Conservation (phyloP, 2,329 filamentous ascomycete species). For the Fusarium ambrosium region DNA sequence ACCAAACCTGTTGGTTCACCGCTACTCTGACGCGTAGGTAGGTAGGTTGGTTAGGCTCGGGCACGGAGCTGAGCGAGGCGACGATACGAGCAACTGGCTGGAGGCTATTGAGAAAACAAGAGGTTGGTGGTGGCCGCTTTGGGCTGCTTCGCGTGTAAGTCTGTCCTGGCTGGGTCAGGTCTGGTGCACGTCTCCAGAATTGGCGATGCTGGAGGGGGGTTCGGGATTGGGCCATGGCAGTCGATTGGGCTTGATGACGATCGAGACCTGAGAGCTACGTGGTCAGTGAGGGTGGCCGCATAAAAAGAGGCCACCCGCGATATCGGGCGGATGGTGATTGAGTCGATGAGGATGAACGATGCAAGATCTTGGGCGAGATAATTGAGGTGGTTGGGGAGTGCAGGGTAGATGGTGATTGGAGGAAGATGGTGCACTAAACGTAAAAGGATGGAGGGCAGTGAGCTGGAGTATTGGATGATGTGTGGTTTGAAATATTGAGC, state of each 20-base stretch:
- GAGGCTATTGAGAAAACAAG: constrained; percentile 9
- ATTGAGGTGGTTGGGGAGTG: constrained; percentile 45
- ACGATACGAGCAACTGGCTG: constrained; percentile 11
- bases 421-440: constrained; percentile 6
- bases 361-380: constrained; percentile 17
- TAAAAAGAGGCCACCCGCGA: constrained; percentile 43
- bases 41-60: constrained; percentile 6
- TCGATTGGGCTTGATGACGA: constrained; percentile 23
- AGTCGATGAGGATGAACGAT: constrained; percentile 32
- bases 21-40: constrained; percentile 20
- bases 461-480: constrained; percentile 9
- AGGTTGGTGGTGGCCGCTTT: constrained; percentile 23
- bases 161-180: neutral
- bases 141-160: constrained; percentile 24
- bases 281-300: constrained; percentile 41
- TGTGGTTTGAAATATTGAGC: neutral
- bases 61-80: constrained; percentile 13
- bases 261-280: constrained; percentile 32
- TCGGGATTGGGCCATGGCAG: neutral
- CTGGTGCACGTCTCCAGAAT: neutral
- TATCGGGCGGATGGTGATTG: constrained; percentile 23
- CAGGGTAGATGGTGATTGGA: constrained; percentile 36
- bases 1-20: constrained; percentile 19
- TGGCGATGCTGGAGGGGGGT: neutral
- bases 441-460: neutral